phyloP scores from a whole-genome alignment of 805 yeast genomes.

The Sungouiozyma intestinalis region DNA sequence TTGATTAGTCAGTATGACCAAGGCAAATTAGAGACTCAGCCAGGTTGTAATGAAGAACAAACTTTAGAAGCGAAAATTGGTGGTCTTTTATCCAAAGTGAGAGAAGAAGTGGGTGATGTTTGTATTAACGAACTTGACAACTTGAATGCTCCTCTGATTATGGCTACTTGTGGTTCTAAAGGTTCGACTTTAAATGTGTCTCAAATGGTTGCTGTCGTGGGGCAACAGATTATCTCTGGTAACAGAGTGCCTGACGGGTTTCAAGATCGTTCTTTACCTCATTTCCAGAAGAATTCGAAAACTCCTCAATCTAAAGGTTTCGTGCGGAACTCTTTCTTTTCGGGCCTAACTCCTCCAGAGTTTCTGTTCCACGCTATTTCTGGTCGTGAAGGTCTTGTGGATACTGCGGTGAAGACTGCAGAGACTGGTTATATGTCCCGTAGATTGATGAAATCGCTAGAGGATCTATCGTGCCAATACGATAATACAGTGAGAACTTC shows the following conservation, averaged over 20 bases:
- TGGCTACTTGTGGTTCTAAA: conserved; percentile 99
- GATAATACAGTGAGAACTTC: conserved; percentile 94
- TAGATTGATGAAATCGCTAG: conserved; percentile 93
- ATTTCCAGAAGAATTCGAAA: conserved; percentile 88
- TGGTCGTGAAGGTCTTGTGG: conserved; percentile 98
- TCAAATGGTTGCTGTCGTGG: conserved; percentile 99
- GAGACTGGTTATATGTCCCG: conserved; percentile 99
- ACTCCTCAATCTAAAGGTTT: conserved; percentile 98
- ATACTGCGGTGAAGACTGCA: conserved; percentile 98
- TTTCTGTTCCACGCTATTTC: conserved; percentile 97
- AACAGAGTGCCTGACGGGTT: conserved; percentile 99
- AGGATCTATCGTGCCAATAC: conserved; percentile 87
- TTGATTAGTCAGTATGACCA: conserved; percentile 65
- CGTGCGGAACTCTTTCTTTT: conserved; percentile 87
- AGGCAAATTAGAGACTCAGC: conserved; percentile 93
- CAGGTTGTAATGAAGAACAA: conserved; percentile 98
- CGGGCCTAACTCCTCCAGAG: conserved; percentile 94
- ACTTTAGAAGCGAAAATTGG: conserved; percentile 96
- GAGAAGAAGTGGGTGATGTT: conserved; percentile 98
- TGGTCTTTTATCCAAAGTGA: conserved; percentile 88
- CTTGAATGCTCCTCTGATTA: conserved; percentile 89
- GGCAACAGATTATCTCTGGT: conserved; percentile 97
- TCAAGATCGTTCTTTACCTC: conserved; percentile 96
- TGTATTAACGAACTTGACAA: conserved; percentile 87
- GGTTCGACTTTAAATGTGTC: conserved; percentile 97